A percentile compares a stretch with the other conserved stretches of the same genome.
phyloP scores from a whole-genome alignment of 2,329 filamentous ascomycete genomes.

The Gliomastix tumulicola region DNA sequence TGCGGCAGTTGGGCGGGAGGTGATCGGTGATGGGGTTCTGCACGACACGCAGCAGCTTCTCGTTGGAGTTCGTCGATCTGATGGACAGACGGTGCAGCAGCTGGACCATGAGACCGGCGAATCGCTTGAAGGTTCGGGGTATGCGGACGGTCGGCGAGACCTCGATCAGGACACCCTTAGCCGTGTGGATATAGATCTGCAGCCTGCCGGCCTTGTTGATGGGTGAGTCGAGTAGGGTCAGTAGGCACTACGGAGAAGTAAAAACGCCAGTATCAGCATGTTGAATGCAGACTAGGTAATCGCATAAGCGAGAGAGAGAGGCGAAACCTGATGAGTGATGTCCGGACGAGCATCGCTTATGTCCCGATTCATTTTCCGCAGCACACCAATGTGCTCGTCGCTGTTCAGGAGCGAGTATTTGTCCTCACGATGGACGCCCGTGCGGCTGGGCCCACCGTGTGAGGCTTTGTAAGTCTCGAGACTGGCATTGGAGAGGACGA shows the following conservation, averaged over 20 bases:
- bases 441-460: slow-evolving; percentile 59
- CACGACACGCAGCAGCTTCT: slow-evolving; percentile 96
- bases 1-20: slow-evolving; percentile 92
- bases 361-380: slow-evolving; percentile 99
- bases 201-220: slow-evolving; percentile 98
- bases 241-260: slow-evolving; percentile 63
- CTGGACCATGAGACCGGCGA: slow-evolving; percentile 97
- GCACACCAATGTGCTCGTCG: slow-evolving; percentile 97
- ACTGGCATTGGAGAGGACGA: slow-evolving; percentile 94
- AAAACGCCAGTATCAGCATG: slow-evolving; percentile 37
- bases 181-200: slow-evolving; percentile 97
- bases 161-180: slow-evolving; percentile 94
- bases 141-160: slow-evolving; percentile 98
- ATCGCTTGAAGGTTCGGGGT: slow-evolving; percentile 96
- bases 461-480: slow-evolving; percentile 96
- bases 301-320: slow-evolving; percentile 10
- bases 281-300: slow-evolving; percentile 29
- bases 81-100: slow-evolving; percentile 93
- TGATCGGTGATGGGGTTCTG: slow-evolving; percentile 98
- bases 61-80: slow-evolving; percentile 90
- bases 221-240: slow-evolving; percentile 94
- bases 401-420: slow-evolving; percentile 98
- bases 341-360: slow-evolving; percentile 97
- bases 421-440: slow-evolving; percentile 67
- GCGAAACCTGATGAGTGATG: slow-evolving; percentile 89